Evolutionary conservation across 305 asterid species (phyloP), one percentile per base, ranked within the genome.

Genomic region (Fraxinus nigra): DNA sequence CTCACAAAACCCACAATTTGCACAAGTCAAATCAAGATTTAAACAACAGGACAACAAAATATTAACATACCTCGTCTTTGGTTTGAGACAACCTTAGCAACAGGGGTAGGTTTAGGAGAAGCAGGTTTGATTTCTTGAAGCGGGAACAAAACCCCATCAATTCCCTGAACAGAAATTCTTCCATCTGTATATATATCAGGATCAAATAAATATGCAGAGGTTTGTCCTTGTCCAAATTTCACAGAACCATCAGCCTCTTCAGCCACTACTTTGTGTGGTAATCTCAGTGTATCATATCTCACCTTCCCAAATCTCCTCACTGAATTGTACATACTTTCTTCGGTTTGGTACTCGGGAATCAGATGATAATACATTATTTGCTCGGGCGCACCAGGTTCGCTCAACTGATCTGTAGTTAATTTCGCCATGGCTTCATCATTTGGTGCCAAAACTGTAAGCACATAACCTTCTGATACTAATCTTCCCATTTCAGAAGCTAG

Each of bases 111-210:
- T 80, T 85, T 90, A 10, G 95, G 83, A 7, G 87, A 82, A 48
- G 30, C 81, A 79, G 16, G 70, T 61, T 56, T 87, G 38, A 40
- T 83, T 78, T 93, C 98, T 82, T 90, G 97, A 79, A 84, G 83
- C 79, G 98, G 97, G 37, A 91, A 84, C 84, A 95, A 81, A 56
- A 95, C 98, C 11, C 93, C 94, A 67, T 95, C 98, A 18, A 95
- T 95, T 2, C 99, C 99, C 87, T 95, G 99, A 16, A 95, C 99
- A 3, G 99, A 95, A 35, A 95, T 95, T 84, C 99, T 83, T 26
- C 99, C 98, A 81, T 95, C 99, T 40, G 97, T 95, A n/a, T 95
- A 95, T 0, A 95, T 92, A 87, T 95, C 99, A 4, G 99, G 98
- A 84, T 95, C 99, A 26, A 95, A 88, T 34, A 95, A 86, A 82